Evolutionary conservation across 2,329 filamentous ascomycete species (phyloP).

Genomic region (Fusarium tuaranense): DNA sequence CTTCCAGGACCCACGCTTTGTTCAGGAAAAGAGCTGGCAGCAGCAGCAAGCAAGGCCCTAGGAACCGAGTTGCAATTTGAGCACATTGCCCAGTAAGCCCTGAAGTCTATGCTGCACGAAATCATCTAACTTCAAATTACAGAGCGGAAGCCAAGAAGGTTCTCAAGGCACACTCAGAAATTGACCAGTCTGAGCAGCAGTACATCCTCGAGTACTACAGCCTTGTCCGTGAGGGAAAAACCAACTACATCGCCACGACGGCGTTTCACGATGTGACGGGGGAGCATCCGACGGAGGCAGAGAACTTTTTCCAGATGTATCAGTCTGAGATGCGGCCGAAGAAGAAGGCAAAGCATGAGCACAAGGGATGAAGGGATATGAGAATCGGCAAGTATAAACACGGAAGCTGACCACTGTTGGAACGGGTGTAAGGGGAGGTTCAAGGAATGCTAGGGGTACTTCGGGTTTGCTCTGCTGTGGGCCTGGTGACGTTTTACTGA

Average conservation of each 20-base stretch:
- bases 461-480: no score
- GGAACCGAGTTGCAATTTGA: constrained; percentile 49
- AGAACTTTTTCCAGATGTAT: constrained; percentile 24
- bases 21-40: constrained; percentile 59
- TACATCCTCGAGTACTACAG: constrained; percentile 23
- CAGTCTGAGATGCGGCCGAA: constrained; percentile 12
- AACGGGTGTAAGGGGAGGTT: no score
- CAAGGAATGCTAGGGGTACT: no score
- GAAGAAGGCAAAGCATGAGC: constrained; percentile 26
- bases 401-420: no score
- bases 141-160: constrained; percentile 18
- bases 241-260: constrained; percentile 9
- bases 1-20: constrained; percentile 57
- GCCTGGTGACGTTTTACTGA: no score
- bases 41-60: constrained; percentile 57
- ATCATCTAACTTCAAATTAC: not conserved
- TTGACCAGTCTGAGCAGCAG: constrained; percentile 11
- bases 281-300: constrained; percentile 8
- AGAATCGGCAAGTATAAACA: no score
- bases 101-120: no score
- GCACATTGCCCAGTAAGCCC: constrained; percentile 31
- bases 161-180: constrained; percentile 7
- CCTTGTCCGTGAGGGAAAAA: constrained; percentile 20
- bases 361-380: not conserved
- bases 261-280: constrained; percentile 15